Evolutionary conservation across 2,329 filamentous ascomycete species (phyloP), one percentile per base, ranked within the genome.

Genomic region (Hypoxylon sp.): DNA sequence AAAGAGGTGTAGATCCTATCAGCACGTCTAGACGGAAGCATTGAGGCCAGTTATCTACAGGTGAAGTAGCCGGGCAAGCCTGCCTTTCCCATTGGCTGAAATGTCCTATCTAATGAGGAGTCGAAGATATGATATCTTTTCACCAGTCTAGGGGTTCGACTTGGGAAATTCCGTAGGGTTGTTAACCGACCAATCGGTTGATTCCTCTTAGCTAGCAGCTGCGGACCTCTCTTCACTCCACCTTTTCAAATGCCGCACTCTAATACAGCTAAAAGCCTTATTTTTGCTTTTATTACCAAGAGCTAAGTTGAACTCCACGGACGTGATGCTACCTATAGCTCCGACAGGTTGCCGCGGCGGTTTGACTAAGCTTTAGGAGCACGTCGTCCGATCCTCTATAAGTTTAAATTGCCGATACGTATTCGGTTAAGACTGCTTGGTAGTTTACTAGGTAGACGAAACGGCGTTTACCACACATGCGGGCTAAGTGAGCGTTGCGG

Each of bases 1-100:
- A 52, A 62, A 68, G 57, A 27, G 41, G 19, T 54, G 48, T 58
- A 58, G 52, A 61, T 67, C 61, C 9, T 46, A 51, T 55, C 19
- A 27, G 46, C 23, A 39, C 34, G 50, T 51, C 27, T 37, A 34
- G 32, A 30, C 27, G 32, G 23, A 32, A 39, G 16, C 45, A 16
- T 62, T 9, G 27, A 45, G 29, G 23, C 12, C 14, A 50, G 45
- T 16, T 25, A 19, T 50, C 39, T 56, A 29, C 16, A 48, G 47
- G 30, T 12, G 25, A 32, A 39, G 23, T 21, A 51, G 30, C 21
- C 37, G 11, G 19, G 16, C 2, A 16, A 19, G 9, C 7, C n/a
- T 21, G 7, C 29, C 5, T 21, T 21, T 52, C 23, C 16, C 5
- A 63, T 63, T 67, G 59, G 27, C 7, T 52, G 11, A 51, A 11